Evolutionary conservation across 768 basidiomycete species (phyloP), one percentile per base, ranked within the genome.

Genomic region (Lanmaoa pseudosensibilis): DNA sequence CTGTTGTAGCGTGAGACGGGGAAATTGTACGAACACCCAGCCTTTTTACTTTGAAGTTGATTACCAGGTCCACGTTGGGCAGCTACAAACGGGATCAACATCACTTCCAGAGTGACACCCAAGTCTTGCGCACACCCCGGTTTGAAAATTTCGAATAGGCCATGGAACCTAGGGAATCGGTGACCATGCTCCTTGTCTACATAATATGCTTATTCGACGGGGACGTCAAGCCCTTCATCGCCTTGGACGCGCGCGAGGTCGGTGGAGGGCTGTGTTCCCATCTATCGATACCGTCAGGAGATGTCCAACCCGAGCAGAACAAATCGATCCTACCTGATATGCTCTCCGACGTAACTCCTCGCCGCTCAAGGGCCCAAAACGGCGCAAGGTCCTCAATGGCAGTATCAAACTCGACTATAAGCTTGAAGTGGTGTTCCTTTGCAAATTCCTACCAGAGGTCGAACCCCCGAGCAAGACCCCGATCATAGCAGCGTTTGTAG

Each of bases 21-120:
- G 82, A 65, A 82, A 86, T 38, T 74, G 90, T 5, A 96, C 87
- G 16, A 99, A 78, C 9, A 99, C 85, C 16, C 97, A 87, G 11
- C n/a, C 95, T 92, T 74, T 98, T 97, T 1, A 94, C 90, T 74
- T 88, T 90, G 21, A 90, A 85, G 64, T 98, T 98, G 74, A 99
- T 85, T 0, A 96, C 85, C 61, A 99, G 86, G 64, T 97, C 90
- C 86, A 99, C 87, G 75, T 98, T 86, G 12, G 96, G 95, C 5
- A 98, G 80, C 85, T 94, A 44, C 37, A 23, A 38, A 32, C 4
- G 18, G 13, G 9, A 38, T 62, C 16, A 58, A 21, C 2, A 43
- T 27, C 4, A 34, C 2, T 34, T 39, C 18, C 16, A 11, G 19
- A 45, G 25, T 16, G n/a, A 27, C 12, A 2, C 19, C 10, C 4